Evolutionary conservation across 805 yeast genomes (phyloP).

Genomic region (Cyberlindnera suaveolens): DNA sequence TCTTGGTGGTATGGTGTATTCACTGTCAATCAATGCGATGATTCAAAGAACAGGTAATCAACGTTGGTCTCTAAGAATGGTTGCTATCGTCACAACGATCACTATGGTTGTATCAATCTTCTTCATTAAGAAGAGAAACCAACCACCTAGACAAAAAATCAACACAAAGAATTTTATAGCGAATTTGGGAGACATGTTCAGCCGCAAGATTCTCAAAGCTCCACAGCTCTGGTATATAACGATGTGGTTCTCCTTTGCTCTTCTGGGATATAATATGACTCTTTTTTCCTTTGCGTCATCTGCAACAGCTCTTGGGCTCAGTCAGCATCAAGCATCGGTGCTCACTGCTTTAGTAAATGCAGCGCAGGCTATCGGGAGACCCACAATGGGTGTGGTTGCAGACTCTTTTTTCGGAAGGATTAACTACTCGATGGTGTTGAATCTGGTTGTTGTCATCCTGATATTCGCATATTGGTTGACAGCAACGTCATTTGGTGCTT

Average conservation of each 20-base stretch:
- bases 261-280: constrained; percentile 37
- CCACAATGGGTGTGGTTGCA: constrained; percentile 39
- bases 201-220: constrained; percentile 22
- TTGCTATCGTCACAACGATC: constrained; percentile 33
- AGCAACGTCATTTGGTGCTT: constrained; percentile 32
- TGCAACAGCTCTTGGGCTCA: constrained; percentile 42
- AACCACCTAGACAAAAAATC: constrained; percentile 13
- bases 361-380: constrained; percentile 44
- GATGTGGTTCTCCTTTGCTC: constrained; percentile 32
- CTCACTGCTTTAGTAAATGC: constrained; percentile 42
- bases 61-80: constrained; percentile 43
- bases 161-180: constrained; percentile 3
- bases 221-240: constrained; percentile 28
- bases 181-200: constrained; percentile 30
- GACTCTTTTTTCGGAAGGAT: constrained; percentile 39
- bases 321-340: constrained; percentile 37
- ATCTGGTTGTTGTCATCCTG: constrained; percentile 30
- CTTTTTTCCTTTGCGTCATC: constrained; percentile 41
- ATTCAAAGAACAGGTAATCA: constrained; percentile 37
- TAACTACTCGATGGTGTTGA: constrained; percentile 34
- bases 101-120: constrained; percentile 33
- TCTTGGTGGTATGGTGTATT: constrained; percentile 41
- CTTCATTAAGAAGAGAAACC: constrained; percentile 29
- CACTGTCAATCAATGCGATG: constrained; percentile 37
- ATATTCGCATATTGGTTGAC: constrained; percentile 42